These are phyloP conservation scores for Zymoseptoria brevis DNA, from an alignment of 2,329 filamentous ascomycete species.

Conservation along the genomic window DNA sequence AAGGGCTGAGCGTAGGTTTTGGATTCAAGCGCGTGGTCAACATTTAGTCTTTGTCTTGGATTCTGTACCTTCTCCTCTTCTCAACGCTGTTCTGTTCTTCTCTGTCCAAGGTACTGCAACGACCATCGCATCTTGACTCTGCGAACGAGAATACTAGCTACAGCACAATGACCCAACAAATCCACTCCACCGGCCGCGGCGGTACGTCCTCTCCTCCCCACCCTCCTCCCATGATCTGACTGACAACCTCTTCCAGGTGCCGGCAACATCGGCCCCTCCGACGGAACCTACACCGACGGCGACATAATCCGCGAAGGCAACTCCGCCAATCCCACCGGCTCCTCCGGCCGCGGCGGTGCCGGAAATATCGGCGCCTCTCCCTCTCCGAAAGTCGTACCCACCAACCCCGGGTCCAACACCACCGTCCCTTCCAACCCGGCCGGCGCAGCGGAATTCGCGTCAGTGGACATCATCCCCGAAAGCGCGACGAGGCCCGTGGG, in stretches of 20 bases:
- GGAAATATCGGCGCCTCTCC: slow-evolving; percentile 35
- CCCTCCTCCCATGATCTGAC: neutral
- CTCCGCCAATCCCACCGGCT: slow-evolving; percentile 31
- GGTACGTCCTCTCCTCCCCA: slow-evolving; percentile 34
- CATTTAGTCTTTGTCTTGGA: neutral
- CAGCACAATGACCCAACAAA: slow-evolving; percentile 12
- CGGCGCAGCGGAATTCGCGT: slow-evolving; percentile 11
- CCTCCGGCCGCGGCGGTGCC: slow-evolving; percentile 31
- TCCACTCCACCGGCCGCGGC: slow-evolving; percentile 49
- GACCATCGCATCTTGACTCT: no score
- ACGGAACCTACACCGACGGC: slow-evolving; percentile 38
- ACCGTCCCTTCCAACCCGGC: slow-evolving; percentile 2
- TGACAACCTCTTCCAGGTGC: slow-evolving; percentile 36
- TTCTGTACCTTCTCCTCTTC: neutral
- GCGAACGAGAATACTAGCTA: neutral
- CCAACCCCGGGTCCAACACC: slow-evolving; percentile 4
- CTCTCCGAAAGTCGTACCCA: neutral
- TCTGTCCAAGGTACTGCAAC: neutral
- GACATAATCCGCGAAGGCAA: slow-evolving; percentile 41
- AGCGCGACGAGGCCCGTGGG: slow-evolving; percentile 30
- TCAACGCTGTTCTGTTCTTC: neutral
- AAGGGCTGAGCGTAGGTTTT: neutral
- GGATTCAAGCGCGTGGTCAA: neutral
- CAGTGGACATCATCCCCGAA: slow-evolving; percentile 39
- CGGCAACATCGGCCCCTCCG: slow-evolving; percentile 50